Evolutionary conservation across 2,329 filamentous ascomycete genomes (phyloP), one percentile per base, ranked within the genome.

Genomic region (Nemania serpens): DNA sequence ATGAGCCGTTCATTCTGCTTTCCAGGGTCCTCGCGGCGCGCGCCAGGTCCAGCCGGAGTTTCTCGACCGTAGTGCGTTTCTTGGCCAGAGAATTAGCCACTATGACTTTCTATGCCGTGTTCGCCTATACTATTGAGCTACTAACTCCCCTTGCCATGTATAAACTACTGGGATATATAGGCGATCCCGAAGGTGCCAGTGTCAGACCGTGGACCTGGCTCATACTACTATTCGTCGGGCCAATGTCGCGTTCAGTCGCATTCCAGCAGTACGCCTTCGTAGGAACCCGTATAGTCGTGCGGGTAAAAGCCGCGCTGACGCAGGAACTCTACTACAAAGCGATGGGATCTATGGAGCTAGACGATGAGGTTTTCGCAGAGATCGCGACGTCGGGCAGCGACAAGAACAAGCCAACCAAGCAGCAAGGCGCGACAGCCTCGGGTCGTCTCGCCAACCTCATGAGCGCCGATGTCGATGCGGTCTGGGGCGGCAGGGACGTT

Each of bases 221-320:
- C 9, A 62, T 80, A 2, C 75, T 86, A 36, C 75, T 86, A 61
- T 85, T 85, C 58, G 55, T 78, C 39, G 84, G 84, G 0, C 82
- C 82, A 1, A 65, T 80, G 42, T 68, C 73, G 3, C 79, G 81
- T 13, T 83, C 84, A 2, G 65, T 85, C 45, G 71, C 77, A 55
- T 84, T 81, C 63, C 83, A 87, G 68, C 82, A 83, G 65, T 86
- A 86, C 68, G 77, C 86, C 36, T 86, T 86, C 66, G 82, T 75
- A 1, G 82, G 82, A 6, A 86, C 84, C 2, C 77, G 82, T n/a
- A 71, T 86, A 45, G 73, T 85, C 36, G 82, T 86, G 37, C 81
- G 84, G 25, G 73, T 85, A 57, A 85, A 84, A 66, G 79, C 83
- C 29, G 82, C 80, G 29, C 75, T 87, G 59, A 85, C 83, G 0